Percentiles rank a stretch among this genome's conserved stretches.
These are phyloP conservation scores for Protomyces gravidus DNA, from an alignment of 1,139 yeast species.

Conservation along the genomic window DNA sequence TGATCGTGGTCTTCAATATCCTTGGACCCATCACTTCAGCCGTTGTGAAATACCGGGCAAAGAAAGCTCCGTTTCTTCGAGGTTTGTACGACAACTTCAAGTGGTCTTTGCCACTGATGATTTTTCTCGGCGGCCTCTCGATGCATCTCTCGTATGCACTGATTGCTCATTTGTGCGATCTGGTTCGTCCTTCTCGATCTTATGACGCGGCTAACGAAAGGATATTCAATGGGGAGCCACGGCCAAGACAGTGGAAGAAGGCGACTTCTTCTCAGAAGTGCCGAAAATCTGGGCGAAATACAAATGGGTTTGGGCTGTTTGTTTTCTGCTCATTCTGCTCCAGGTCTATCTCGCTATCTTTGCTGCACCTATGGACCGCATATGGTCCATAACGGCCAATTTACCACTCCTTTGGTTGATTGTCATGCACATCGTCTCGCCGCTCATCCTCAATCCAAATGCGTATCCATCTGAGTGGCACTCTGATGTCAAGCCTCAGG, in stretches of 20 bases:
- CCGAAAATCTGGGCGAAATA: constrained; percentile 31
- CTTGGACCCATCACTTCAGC: constrained; percentile 31
- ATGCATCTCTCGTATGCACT: constrained; percentile 32
- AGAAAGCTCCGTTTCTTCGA: constrained; percentile 25
- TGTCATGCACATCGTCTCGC: constrained; percentile 29
- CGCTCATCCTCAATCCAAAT: constrained; percentile 29
- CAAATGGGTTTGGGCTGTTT: constrained; percentile 16
- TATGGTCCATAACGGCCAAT: constrained; percentile 20
- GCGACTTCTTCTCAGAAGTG: constrained; percentile 32
- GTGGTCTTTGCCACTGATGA: constrained; percentile 31
- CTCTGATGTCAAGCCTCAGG: constrained; percentile 10
- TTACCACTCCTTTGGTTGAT: constrained; percentile 31
- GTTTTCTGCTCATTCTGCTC: constrained; percentile 5
- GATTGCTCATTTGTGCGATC: constrained; percentile 31
- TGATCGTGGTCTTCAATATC: constrained; percentile 31
- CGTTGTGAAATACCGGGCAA: constrained; percentile 30
- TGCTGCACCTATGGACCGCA: constrained; percentile 16
- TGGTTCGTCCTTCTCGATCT: constrained; percentile 1
- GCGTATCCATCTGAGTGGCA: constrained; percentile 27
- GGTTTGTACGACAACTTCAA: constrained; percentile 30
- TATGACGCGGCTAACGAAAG: background rate
- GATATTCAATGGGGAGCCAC: constrained; percentile 35
- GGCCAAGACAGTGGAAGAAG: constrained; percentile 31
- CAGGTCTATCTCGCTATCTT: constrained; percentile 21
- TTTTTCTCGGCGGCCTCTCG: constrained; percentile 33